Conservation (phyloP, 805 yeast genomes). For the Ogataea corticis region DNA sequence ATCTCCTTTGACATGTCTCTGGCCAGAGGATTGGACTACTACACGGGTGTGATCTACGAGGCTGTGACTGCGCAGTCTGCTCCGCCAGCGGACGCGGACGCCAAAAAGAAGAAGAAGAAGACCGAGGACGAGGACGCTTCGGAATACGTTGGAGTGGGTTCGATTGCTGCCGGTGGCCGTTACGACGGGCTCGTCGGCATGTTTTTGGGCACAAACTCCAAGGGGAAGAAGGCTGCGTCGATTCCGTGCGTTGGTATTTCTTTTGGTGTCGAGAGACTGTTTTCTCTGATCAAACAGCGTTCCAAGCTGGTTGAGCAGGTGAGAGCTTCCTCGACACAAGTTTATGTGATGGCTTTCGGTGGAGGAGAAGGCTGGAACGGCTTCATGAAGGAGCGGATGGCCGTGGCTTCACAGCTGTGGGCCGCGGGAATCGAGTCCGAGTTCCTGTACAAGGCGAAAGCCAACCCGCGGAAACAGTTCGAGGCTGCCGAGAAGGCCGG, state of each 20-base stretch:
- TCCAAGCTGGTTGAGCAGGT: slow-evolving; percentile 60
- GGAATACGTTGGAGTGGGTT: slow-evolving; percentile 96
- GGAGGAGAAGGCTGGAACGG: slow-evolving; percentile 98
- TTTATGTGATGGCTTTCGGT: slow-evolving; percentile 95
- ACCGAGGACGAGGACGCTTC: slow-evolving; percentile 85
- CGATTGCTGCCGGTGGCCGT: slow-evolving; percentile 98
- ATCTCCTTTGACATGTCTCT: slow-evolving; percentile 89
- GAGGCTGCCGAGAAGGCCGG: slow-evolving; percentile 97
- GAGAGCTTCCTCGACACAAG: slow-evolving; percentile 88
- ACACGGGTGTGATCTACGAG: slow-evolving; percentile 95
- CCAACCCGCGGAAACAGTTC: slow-evolving; percentile 93
- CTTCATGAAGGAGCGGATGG: slow-evolving; percentile 88
- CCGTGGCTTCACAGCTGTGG: slow-evolving; percentile 82
- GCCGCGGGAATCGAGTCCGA: slow-evolving; percentile 85
- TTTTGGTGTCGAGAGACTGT: slow-evolving; percentile 94
- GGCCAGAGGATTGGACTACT: slow-evolving; percentile 97
- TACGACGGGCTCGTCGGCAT: slow-evolving; percentile 95
- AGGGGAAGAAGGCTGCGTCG: slow-evolving; percentile 60
- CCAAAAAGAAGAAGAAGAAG: slow-evolving; percentile 50
- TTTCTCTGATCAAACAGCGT: slow-evolving; percentile 83
- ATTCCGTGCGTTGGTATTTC: slow-evolving; percentile 98
- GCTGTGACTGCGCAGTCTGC: slow-evolving; percentile 95
- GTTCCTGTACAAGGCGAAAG: slow-evolving; percentile 88
- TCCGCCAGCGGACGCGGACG: slow-evolving; percentile 83
- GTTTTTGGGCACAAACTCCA: slow-evolving; percentile 84